Evolutionary conservation across 495 filamentous ascomycete genomes (phyloP), one percentile per base, ranked within the genome.

Genomic region (Corynascus novoguineensis): DNA sequence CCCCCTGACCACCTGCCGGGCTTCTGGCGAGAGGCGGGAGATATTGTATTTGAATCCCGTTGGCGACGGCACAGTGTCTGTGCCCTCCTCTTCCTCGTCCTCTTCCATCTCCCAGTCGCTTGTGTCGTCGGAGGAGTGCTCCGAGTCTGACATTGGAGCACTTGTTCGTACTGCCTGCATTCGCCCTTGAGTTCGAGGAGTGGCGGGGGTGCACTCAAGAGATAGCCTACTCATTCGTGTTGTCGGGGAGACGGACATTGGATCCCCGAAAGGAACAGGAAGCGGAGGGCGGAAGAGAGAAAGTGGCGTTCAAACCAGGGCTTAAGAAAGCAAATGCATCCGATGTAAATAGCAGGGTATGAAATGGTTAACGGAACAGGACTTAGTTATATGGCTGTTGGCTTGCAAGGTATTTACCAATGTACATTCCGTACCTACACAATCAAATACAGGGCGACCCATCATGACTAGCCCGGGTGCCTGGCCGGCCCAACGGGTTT

Each of bases 171-270:
- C 52, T 12, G 58, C 58, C 29, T 59, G 64, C 60, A 64, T 62
- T 29, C 46, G 67, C 54, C 57, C 61, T 15, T 66, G 61, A 38
- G 64, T 45, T 21, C 60, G 63, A 21, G 65, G 61, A 28, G 49
- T 51, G 4, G 58, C 50, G 15, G 70, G 66, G 57, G 69, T 70
- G 61, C 61, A 61, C 55, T 66, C 73, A 15, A 77, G 62, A 32
- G 72, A 73, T 64, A 77, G 71, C 63, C 64, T 66, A 51, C 66
- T 73, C 61, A 77, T 59, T 53, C 65, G 64, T 27, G 66, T 66
- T 27, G 72, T 72, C 34, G 66, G 62, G 50, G 71, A 68, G 44
- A 68, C 60, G 40, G 67, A 64, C 68, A 71, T 71, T 57, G 58
- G 38, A 28, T 19, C 11, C 22, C 22, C 21, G 14, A 53, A 19